Base-by-base conservation (phyloP, 441 rosid species). In the Arabidopsis hybrid region DNA sequence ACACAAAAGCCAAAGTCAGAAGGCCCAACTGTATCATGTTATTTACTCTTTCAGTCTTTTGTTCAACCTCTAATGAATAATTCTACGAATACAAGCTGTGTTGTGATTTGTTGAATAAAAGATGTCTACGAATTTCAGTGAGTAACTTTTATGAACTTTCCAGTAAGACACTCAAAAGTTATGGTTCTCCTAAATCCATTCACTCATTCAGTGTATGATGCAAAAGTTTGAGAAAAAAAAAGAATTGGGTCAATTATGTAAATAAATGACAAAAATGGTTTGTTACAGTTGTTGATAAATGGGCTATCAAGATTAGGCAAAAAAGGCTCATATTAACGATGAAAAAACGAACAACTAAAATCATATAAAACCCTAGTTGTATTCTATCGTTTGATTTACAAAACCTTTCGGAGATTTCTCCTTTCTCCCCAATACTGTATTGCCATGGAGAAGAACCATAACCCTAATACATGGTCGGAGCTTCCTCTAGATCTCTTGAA, bases 391-490 rank as follows among this genome's bases (percentile, higher is more conserved):
- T 21, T 21, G 26, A 21, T 21, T 21, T 21, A 21, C 26, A 21
- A 21, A 21, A 21, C 26, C 26, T 21, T 21, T 21, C 26, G 26
- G 26, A 21, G 26, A 21, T 21, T 21, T 21, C 26, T 21, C 26
- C 26, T 21, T 21, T 21, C 26, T 21, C 26, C 26, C 26, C 26
- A 21, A 21, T 21, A 21, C 26, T 21, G 26, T 21, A 21, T 21
- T 21, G n/a, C 39, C 18, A 55, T 55, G 60, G 60, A 55, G 39
- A 55, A 55, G 0, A 43, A 13, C 2, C 39, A 3, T 7, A 56
- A 56, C 18, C 38, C 60, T 55, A 55, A 13, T 55, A 13, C 11
- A 10, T 56, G 60, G 60, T 56, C 60, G 0, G 60, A 55, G 8
- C 59, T 55, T 55, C 59, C 59, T 21, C 26, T 21, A 21, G 26